Conservation (phyloP, 2,329 filamentous ascomycete species). For the Lachnellula hyalina region DNA sequence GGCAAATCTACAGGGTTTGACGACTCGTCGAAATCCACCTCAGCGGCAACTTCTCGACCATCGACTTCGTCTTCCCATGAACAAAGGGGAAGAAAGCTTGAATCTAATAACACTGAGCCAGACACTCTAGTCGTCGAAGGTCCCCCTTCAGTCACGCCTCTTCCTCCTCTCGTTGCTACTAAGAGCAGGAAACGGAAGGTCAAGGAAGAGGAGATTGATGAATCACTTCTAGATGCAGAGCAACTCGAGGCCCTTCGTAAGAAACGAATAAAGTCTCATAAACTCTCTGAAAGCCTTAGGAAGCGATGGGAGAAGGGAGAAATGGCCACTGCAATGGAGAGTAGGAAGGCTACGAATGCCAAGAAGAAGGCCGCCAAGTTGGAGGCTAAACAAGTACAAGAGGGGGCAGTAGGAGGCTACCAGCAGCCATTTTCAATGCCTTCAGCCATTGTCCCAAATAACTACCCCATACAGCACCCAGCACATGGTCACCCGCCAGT, state of each 20-base stretch:
- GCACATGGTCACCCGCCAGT: not conserved
- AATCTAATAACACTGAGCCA: slow-evolving; percentile 1
- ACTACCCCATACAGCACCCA: not conserved
- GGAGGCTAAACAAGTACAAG: not conserved
- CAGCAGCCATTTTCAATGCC: slow-evolving; percentile 4
- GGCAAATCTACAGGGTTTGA: not conserved
- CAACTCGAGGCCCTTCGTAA: slow-evolving; percentile 7
- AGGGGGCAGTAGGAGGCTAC: slow-evolving; percentile 1
- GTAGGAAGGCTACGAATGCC: slow-evolving; percentile 54
- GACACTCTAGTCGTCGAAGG: not conserved
- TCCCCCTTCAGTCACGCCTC: slow-evolving; percentile 1
- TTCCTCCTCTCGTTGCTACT: not conserved
- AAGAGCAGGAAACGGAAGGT: slow-evolving; percentile 8
- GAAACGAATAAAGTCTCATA: slow-evolving; percentile 9
- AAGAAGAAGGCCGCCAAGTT: slow-evolving; percentile 45
- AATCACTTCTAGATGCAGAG: slow-evolving; percentile 2
- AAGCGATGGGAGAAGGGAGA: slow-evolving; percentile 54
- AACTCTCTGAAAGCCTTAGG: slow-evolving; percentile 10
- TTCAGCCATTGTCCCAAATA: not conserved
- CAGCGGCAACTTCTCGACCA: slow-evolving; percentile 4
- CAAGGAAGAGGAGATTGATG: slow-evolving; percentile 10
- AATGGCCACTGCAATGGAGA: slow-evolving; percentile 55
- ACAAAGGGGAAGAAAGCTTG: slow-evolving; percentile 2
- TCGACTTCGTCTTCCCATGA: slow-evolving; percentile 5
- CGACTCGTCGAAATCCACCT: slow-evolving; percentile 3